Percentiles rank a stretch among this genome's conserved stretches.
Conservation (phyloP, 495 filamentous ascomycete genomes). For the Aspergillus cristatus region DNA sequence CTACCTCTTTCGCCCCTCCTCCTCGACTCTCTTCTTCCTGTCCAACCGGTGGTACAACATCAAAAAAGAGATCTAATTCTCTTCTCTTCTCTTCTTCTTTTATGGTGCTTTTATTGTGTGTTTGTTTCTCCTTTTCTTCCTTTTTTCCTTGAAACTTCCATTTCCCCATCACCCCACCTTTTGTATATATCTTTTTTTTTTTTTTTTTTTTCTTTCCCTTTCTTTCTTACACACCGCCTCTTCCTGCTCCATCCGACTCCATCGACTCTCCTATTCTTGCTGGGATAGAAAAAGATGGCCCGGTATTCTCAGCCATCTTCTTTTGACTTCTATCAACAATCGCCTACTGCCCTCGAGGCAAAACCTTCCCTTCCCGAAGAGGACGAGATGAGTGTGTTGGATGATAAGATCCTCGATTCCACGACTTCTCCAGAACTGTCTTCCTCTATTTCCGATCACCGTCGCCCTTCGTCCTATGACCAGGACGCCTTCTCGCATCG, state of each 20-base stretch:
- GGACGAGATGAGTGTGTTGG: slow-evolving; percentile 72
- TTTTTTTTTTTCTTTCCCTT: slow-evolving; percentile 12
- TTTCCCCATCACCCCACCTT: slow-evolving; percentile 10
- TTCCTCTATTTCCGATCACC: slow-evolving; percentile 46
- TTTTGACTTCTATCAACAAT: slow-evolving; percentile 55
- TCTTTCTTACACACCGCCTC: slow-evolving; percentile 2
- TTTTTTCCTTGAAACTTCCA: slow-evolving; percentile 7
- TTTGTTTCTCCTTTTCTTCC: slow-evolving; percentile 7
- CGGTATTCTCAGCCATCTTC: slow-evolving; percentile 36
- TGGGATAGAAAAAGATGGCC: too few species aligned
- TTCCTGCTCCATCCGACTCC: too few species aligned
- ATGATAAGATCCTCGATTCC: slow-evolving; percentile 76
- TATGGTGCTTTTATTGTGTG: too few species aligned
- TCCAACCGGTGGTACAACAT: too few species aligned
- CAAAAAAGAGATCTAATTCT: too few species aligned
- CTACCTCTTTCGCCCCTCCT: slow-evolving; percentile 16
- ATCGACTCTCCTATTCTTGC: too few species aligned
- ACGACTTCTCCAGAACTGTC: slow-evolving; percentile 56
- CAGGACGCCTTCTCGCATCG: slow-evolving; percentile 66
- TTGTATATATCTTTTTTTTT: slow-evolving; percentile 7
- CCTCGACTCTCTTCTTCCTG: too few species aligned
- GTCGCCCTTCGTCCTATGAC: slow-evolving; percentile 66
- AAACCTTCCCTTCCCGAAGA: slow-evolving; percentile 61
- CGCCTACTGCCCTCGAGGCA: slow-evolving; percentile 53
- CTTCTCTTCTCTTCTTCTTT: too few species aligned